Evolutionary conservation across 2,329 filamentous ascomycete genomes (phyloP), one percentile per base, ranked within the genome.

Genomic region (Colletotrichum sublineola): DNA sequence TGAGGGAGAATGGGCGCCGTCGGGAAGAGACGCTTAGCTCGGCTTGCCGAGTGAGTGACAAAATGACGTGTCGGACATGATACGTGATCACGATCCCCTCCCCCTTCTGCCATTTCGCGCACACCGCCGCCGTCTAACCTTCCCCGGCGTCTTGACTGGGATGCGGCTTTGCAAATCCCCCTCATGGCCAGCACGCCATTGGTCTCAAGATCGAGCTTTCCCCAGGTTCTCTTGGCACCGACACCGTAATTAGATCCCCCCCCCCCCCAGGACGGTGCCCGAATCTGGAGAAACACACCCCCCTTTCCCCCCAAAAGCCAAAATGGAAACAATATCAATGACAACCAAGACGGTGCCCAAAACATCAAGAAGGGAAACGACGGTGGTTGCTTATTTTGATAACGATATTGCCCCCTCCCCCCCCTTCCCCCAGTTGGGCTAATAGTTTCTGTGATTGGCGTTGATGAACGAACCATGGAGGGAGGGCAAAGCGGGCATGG

Each of bases 141-240:
- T 3, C 42, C 6, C 42, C 42, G 42, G 42, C 36, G 57, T 50
- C 56, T 36, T 68, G 11, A 50, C 46, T 38, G 38, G 64, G 40
- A 40, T 33, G 36, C 38, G 58, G 67, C 15, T 44, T 63, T 42
- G 42, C 36, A 44, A n/a, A 63, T n/a, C 55, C 56, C 65, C 36
- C 52, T 64, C 52, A 40, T 46, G 69, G 60, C 58, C 18, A 66
- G 58, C 60, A 68, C 58, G 58, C 60, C 60, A 46, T 50, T 48
- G 50, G 38, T 46, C 64, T 71, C 57, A 61, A 29, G 64, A 63
- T 71, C 33, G 42, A 44, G 29, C 50, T 71, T 68, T 65, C 67
- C 64, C 68, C 57, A 55, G 6, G 50, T 53, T 55, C 33, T 36
- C 68, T 44, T 36, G 53, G 36, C 55, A 42, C 33, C 42, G 3